phyloP scores from a whole-genome alignment of 2,329 filamentous ascomycete species.

The Drechslera avenae region DNA sequence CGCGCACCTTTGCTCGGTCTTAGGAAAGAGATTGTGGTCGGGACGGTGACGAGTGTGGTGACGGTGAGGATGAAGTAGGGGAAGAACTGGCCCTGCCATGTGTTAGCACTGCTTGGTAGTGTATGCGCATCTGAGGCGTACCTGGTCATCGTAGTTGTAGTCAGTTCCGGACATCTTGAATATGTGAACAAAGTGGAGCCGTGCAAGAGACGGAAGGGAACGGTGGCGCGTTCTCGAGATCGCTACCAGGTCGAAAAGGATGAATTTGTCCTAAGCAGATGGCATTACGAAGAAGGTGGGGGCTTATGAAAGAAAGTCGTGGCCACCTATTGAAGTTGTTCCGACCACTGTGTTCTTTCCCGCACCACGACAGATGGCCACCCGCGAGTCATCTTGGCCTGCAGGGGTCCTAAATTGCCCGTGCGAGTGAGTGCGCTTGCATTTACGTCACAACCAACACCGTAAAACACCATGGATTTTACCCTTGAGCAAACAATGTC shows the following conservation, averaged over 20 bases:
- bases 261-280: slow-evolving; percentile 21
- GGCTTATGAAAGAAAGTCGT: slow-evolving; percentile 38
- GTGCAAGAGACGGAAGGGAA: slow-evolving; percentile 26
- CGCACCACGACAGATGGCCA: slow-evolving; percentile 26
- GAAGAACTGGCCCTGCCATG: slow-evolving; percentile 85
- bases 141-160: slow-evolving; percentile 97
- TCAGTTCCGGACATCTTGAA: slow-evolving; percentile 64
- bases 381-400: slow-evolving; percentile 25
- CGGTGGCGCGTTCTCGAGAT: slow-evolving; percentile 16
- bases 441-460: slow-evolving; percentile 17
- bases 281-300: slow-evolving; percentile 27
- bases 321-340: slow-evolving; percentile 31
- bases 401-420: slow-evolving; percentile 14
- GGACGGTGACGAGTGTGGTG: slow-evolving; percentile 82
- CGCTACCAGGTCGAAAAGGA: slow-evolving; percentile 21
- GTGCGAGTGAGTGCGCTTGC: slow-evolving; percentile 4
- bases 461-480: too few relatives aligned
- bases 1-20: slow-evolving; percentile 70
- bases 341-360: slow-evolving; percentile 39
- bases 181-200: slow-evolving; percentile 21
- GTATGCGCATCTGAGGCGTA: slow-evolving; percentile 43
- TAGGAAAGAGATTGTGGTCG: slow-evolving; percentile 86
- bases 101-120: slow-evolving; percentile 19
- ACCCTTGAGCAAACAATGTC: too few relatives aligned
- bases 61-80: slow-evolving; percentile 97